Evolutionary conservation across 768 basidiomycete species (phyloP).

Genomic region (Amanita fuliginea): DNA sequence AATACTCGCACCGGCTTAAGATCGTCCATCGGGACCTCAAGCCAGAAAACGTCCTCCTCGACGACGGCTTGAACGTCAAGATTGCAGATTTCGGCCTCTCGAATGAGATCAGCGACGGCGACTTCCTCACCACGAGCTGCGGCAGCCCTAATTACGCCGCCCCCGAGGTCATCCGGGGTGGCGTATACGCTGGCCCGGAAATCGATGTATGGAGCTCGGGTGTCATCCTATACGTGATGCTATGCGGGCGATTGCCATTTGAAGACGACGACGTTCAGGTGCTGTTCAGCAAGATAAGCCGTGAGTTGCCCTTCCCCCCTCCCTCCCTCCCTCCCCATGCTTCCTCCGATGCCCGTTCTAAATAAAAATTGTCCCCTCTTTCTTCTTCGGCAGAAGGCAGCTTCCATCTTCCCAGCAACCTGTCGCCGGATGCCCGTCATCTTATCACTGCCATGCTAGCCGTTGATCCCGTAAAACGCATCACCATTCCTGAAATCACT

Average conservation of each 20-base stretch:
- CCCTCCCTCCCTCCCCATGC: not conserved
- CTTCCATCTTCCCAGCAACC: slow-evolving; percentile 75
- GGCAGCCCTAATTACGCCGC: slow-evolving; percentile 99
- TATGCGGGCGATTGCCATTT: slow-evolving; percentile 91
- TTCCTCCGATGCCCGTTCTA: not conserved
- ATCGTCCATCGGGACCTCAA: slow-evolving; percentile 98
- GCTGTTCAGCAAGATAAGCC: slow-evolving; percentile 90
- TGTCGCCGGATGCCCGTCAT: slow-evolving; percentile 65
- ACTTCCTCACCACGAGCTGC: slow-evolving; percentile 94
- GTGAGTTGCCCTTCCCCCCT: slow-evolving; percentile 35
- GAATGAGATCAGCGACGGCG: slow-evolving; percentile 93
- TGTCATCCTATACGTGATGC: slow-evolving; percentile 98
- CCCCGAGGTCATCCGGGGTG: slow-evolving; percentile 93
- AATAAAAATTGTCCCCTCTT: slow-evolving; percentile 4
- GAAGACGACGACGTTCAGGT: slow-evolving; percentile 94
- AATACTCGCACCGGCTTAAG: slow-evolving; percentile 92
- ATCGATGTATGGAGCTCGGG: slow-evolving; percentile 99
- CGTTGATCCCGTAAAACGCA: slow-evolving; percentile 90
- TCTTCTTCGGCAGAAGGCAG: slow-evolving; percentile 52
- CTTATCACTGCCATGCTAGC: slow-evolving; percentile 86
- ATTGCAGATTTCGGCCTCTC: slow-evolving; percentile 99
- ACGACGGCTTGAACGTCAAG: slow-evolving; percentile 84
- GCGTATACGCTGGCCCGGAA: slow-evolving; percentile 93
- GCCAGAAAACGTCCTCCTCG: slow-evolving; percentile 88
- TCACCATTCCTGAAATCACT: slow-evolving; percentile 87